Conservation (phyloP, 2,329 filamentous ascomycete genomes). For the Microdochium bolleyi region DNA sequence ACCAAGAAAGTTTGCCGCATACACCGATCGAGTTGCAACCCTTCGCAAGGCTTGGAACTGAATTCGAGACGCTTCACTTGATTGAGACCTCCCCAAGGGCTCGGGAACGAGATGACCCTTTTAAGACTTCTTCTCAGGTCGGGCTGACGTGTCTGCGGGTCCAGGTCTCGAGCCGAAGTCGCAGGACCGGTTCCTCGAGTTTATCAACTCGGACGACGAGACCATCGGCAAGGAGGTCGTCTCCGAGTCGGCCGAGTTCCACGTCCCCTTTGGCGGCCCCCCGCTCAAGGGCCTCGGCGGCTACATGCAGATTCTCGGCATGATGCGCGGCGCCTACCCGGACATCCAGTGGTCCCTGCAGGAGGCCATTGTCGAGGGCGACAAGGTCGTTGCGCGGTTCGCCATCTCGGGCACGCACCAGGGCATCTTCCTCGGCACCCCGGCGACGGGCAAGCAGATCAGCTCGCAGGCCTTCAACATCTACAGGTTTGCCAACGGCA, state of each 20-base stretch:
- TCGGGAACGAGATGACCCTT: no score
- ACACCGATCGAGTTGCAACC: no score
- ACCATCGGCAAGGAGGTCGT: not conserved
- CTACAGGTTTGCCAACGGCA: no score
- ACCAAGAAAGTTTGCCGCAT: no score
- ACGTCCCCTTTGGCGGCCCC: not conserved
- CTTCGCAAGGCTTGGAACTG: no score
- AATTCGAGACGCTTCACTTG: no score
- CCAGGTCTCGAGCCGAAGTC: no score
- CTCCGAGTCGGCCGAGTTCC: not conserved
- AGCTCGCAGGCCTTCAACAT: not conserved
- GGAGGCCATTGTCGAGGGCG: not conserved
- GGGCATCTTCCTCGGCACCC: not conserved
- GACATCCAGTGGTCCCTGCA: not conserved
- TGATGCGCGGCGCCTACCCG: not conserved
- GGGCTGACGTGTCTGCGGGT: no score
- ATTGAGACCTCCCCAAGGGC: no score
- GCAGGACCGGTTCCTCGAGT: not conserved
- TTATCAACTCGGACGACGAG: not conserved
- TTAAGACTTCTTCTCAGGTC: no score
- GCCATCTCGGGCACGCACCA: not conserved
- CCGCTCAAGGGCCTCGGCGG: not conserved
- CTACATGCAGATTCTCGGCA: not conserved
- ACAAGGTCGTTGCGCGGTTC: not conserved
- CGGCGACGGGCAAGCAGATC: not conserved